A percentile compares a stretch with the other conserved stretches of the same genome.
phyloP scores from a whole-genome alignment of 495 filamentous ascomycete species.

The Pseudomonodictys pantanalensis region DNA sequence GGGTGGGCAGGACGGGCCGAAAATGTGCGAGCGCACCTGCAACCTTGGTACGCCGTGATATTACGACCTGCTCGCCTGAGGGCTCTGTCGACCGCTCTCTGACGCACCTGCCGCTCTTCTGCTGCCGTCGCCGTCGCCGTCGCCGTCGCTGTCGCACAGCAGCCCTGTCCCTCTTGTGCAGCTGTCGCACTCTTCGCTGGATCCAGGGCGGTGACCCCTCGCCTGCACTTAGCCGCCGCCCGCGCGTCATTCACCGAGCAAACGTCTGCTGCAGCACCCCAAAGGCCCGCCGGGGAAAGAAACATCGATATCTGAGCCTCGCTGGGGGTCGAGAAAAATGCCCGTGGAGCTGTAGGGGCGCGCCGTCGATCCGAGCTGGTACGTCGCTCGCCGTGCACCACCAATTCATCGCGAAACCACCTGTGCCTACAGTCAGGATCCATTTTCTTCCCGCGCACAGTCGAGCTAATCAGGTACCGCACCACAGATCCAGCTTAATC shows the following conservation, averaged over 20 bases:
- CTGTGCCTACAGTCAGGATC: too few relatives aligned
- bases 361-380: constrained; percentile 24
- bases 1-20: too few relatives aligned
- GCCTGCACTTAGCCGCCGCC: constrained; percentile 29
- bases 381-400: constrained; percentile 27
- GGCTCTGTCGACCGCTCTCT: too few relatives aligned
- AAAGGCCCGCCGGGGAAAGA: too few relatives aligned
- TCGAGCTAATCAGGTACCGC: constrained; percentile 22
- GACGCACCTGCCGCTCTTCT: too few relatives aligned
- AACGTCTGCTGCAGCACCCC: constrained; percentile 18
- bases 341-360: constrained; percentile 28
- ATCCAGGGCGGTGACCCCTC: constrained; percentile 14
- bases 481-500: constrained; percentile 12
- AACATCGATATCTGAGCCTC: constrained; percentile 5
- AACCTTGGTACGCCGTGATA: too few relatives aligned
- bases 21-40: too few relatives aligned
- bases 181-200: background rate
- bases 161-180: constrained; percentile 10
- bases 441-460: background rate
- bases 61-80: too few relatives aligned
- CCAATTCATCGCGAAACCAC: constrained; percentile 26
- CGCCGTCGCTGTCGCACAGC: constrained; percentile 27
- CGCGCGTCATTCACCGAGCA: constrained; percentile 20
- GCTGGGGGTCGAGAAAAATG: constrained; percentile 19
- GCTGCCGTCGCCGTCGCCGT: too few relatives aligned